phyloP scores from a whole-genome alignment of 1,284 basidiomycete genomes.

The Mrakiaceae sp. region DNA sequence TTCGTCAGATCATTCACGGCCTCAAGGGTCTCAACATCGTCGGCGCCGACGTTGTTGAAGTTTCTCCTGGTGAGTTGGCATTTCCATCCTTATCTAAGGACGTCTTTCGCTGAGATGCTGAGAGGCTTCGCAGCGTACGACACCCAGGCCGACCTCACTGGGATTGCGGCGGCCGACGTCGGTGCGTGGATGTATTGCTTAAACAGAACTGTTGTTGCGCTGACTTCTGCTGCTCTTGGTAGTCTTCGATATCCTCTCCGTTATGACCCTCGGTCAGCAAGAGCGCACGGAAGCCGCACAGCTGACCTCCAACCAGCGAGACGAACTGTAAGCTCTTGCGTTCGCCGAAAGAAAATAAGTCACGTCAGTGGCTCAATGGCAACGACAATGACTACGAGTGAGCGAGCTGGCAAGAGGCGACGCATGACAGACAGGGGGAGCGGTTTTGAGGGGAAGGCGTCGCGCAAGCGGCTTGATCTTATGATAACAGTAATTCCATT shows the following conservation, averaged over 20 bases:
- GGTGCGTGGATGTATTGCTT: background rate
- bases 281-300: background rate
- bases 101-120: background rate
- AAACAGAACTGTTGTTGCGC: background rate
- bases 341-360: background rate
- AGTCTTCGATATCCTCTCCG: conserved; percentile 10
- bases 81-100: too few relatives aligned
- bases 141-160: conserved; percentile 32
- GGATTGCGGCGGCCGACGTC: conserved; percentile 33
- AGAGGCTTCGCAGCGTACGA: conserved; percentile 32
- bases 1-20: conserved; percentile 33
- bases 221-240: background rate
- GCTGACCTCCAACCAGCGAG: background rate
- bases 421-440: too few relatives aligned
- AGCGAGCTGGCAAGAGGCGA: too few relatives aligned
- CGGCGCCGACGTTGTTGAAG: conserved; percentile 28
- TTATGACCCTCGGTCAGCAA: conserved; percentile 8
- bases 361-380: background rate
- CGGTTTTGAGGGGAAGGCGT: too few relatives aligned
- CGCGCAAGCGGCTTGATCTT: too few relatives aligned
- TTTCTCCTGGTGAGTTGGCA: background rate
- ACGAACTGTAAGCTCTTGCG: background rate
- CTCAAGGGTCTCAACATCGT: conserved; percentile 35
- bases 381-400: background rate
- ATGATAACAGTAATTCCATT: too few relatives aligned